Conservation (phyloP, 768 basidiomycete species). For the Dentipellis sp. region DNA sequence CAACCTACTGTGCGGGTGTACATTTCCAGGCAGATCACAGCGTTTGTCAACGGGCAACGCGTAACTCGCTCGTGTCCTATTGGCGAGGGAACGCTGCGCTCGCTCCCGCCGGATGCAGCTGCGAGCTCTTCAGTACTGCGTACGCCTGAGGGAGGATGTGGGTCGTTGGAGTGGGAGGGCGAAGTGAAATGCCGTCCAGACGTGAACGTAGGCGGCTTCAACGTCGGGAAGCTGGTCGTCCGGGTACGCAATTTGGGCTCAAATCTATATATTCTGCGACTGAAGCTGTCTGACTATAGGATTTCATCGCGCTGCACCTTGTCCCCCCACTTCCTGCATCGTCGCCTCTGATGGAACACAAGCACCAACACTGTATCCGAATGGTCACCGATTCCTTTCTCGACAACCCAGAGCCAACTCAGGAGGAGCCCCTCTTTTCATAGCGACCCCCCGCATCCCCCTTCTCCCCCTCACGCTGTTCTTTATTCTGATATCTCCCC, state of each 20-base stretch:
- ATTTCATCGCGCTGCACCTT: constrained; percentile 45
- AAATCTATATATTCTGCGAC: background rate
- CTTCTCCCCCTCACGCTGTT: background rate
- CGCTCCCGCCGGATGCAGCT: constrained; percentile 30
- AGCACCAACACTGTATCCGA: constrained; percentile 42
- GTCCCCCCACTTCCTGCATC: constrained; percentile 27
- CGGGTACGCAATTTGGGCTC: constrained; percentile 30
- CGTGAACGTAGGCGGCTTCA: constrained; percentile 37
- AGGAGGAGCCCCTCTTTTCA: background rate
- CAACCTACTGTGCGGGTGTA: constrained; percentile 34
- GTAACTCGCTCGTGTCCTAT: constrained; percentile 31
- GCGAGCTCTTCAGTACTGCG: constrained; percentile 14
- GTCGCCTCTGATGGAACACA: constrained; percentile 27
- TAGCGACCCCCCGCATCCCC: background rate
- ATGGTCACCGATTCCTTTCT: constrained; percentile 46
- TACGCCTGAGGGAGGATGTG: constrained; percentile 19
- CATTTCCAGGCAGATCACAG: constrained; percentile 39
- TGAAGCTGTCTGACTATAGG: constrained; percentile 28
- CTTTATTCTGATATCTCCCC: no score
- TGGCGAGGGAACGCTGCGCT: constrained; percentile 39
- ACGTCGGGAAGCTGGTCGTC: constrained; percentile 33
- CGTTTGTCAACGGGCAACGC: constrained; percentile 27
- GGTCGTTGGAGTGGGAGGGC: constrained; percentile 56
- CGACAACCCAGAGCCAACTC: background rate
- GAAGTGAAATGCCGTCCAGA: constrained; percentile 31